Evolutionary conservation across 208 protist species (phyloP).

Genomic region (Willaertia magna): DNA sequence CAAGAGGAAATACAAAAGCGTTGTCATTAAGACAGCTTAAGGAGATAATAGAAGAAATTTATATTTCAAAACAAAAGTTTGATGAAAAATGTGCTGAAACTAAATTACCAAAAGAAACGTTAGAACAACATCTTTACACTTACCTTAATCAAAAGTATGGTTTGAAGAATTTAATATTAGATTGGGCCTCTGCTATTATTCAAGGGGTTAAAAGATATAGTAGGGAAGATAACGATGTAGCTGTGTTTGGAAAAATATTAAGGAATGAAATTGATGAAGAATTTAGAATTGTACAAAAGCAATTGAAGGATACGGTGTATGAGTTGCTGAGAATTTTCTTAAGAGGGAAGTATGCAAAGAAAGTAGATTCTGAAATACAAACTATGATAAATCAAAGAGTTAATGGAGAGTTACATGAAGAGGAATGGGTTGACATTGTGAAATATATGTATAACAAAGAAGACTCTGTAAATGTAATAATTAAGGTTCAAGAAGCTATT

Average conservation of each 20-base stretch:
- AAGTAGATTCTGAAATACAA: constrained; percentile 35
- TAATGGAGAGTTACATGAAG: constrained; percentile 40
- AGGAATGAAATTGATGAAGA: constrained; percentile 76
- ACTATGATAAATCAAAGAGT: constrained; percentile 41
- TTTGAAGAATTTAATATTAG: constrained; percentile 56
- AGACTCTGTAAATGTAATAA: constrained; percentile 48
- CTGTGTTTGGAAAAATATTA: constrained; percentile 69
- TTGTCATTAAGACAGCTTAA: constrained; percentile 56
- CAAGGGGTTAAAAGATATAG: neutral
- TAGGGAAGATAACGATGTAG: constrained; percentile 56
- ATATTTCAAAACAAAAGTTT: constrained; percentile 64
- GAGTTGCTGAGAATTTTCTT: constrained; percentile 57
- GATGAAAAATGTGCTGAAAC: constrained; percentile 57
- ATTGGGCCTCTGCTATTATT: constrained; percentile 56
- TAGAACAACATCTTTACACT: constrained; percentile 80
- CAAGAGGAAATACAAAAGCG: constrained; percentile 32
- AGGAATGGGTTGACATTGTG: constrained; percentile 61
- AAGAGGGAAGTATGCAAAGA: constrained; percentile 32
- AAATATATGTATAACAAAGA: constrained; percentile 69
- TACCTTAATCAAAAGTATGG: constrained; percentile 73
- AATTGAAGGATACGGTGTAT: constrained; percentile 58
- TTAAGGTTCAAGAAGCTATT: constrained; percentile 42
- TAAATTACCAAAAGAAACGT: constrained; percentile 61
- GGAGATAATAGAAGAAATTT: constrained; percentile 64
- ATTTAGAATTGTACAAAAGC: constrained; percentile 65